Percentiles rank a stretch among this genome's conserved stretches.
Evolutionary conservation across 805 yeast genomes (phyloP).

Genomic region (Yarrowia osloensis): DNA sequence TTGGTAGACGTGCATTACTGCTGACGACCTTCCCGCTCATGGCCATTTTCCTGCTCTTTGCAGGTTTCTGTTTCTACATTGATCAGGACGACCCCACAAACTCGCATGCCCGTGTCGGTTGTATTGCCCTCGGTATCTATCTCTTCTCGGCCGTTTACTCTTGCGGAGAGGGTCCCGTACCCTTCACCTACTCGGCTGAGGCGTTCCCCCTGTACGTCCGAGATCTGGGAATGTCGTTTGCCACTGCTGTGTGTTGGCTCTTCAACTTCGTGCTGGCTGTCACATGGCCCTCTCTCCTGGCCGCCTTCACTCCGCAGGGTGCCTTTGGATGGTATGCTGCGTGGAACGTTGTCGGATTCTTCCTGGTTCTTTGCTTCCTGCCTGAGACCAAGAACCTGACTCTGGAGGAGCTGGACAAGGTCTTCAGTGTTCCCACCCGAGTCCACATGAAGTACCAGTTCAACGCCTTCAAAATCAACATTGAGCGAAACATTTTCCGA

Average conservation of each 20-base stretch:
- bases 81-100: conserved; percentile 44
- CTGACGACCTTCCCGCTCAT: conserved; percentile 62
- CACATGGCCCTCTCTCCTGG: conserved; percentile 74
- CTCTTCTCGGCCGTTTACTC: conserved; percentile 73
- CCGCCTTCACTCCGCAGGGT: conserved; percentile 73
- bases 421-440: conserved; percentile 59
- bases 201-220: conserved; percentile 77
- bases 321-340: conserved; percentile 89
- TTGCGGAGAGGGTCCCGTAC: conserved; percentile 87
- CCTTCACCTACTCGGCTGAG: conserved; percentile 86
- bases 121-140: conserved; percentile 72
- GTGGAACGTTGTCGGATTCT: conserved; percentile 75
- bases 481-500: conserved; percentile 34
- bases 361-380: conserved; percentile 53
- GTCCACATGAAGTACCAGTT: conserved; percentile 57
- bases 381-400: conserved; percentile 75
- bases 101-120: conserved; percentile 55
- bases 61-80: conserved; percentile 71
- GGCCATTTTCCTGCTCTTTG: conserved; percentile 54
- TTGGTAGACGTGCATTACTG: conserved; percentile 67
- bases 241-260: conserved; percentile 62
- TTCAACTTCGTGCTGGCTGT: conserved; percentile 63
- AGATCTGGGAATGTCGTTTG: conserved; percentile 78
- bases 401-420: conserved; percentile 74
- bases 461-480: conserved; percentile 38